These are phyloP conservation scores for Aspergillus oerlinghausenensis DNA, from an alignment of 2,329 filamentous ascomycete genomes.

Conservation along the genomic window DNA sequence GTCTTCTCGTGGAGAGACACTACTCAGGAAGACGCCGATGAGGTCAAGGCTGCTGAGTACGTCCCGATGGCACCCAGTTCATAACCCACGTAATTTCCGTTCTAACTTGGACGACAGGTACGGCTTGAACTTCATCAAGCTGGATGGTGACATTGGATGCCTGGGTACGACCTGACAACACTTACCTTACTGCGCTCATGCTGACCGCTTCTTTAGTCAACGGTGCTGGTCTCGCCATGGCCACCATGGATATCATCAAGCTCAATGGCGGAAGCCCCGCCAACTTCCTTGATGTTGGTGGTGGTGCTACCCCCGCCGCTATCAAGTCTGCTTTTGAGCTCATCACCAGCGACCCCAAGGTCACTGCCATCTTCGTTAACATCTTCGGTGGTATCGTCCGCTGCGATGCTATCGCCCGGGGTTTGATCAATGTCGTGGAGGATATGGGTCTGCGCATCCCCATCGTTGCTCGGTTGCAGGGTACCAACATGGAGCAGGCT, in stretches of 20 bases:
- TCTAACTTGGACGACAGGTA: conserved; percentile 33
- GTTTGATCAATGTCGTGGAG: conserved; percentile 91
- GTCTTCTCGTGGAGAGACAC: conserved; percentile 91
- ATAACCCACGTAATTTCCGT: neutral
- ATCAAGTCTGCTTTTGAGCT: conserved; percentile 98
- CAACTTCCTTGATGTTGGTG: conserved; percentile 98
- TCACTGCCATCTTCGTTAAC: conserved; percentile 99
- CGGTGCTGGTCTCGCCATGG: conserved; percentile 98
- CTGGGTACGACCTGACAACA: conserved; percentile 44
- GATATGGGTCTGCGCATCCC: conserved; percentile 93
- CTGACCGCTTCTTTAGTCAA: conserved; percentile 59
- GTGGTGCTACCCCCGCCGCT: conserved; percentile 91
- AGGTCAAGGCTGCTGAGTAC: conserved; percentile 91
- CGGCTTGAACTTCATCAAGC: conserved; percentile 99
- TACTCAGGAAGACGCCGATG: conserved; percentile 92
- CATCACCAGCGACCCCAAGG: conserved; percentile 97
- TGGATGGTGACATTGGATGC: conserved; percentile 98
- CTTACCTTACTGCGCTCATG: neutral
- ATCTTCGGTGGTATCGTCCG: conserved; percentile 99
- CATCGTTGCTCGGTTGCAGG: conserved; percentile 94
- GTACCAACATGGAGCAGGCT: conserved; percentile 95
- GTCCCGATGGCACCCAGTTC: conserved; percentile 10
- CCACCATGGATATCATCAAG: conserved; percentile 99
- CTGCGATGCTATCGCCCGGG: conserved; percentile 94
- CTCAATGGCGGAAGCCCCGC: conserved; percentile 92